Evolutionary conservation across 129 eudicot genomes (phyloP), one percentile per base, ranked within the genome.

Genomic region (Centrapalus pauciflorus): DNA sequence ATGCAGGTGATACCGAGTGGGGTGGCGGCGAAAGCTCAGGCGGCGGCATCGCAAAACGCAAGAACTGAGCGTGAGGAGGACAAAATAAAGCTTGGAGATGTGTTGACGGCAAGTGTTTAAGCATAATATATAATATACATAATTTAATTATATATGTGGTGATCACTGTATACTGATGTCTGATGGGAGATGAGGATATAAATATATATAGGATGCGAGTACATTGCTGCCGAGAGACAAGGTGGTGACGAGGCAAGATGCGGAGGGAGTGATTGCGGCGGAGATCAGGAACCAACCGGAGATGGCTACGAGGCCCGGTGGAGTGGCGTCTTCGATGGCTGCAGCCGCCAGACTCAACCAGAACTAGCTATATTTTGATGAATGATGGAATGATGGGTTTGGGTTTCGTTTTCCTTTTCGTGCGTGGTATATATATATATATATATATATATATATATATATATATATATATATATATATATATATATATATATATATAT

Each of bases 281-380:
- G 95, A 86, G 70, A 49, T 75, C 5, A 75, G 86, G 67, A 87
- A 80, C 61, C 48, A 76, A 20, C 79, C 83, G 14, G 57, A 50
- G 8, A 21, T 58, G 82, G 65, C 66, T 0, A 70, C 87, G 0
- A 19, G 77, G 62, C 84, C 83, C 0, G 90, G 85, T 5, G 95
- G 90, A 4, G 90, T 87, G 46, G 83, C 87, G 0, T 72, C 80
- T n/a, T 65, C 85, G 4, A 65, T 84, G 77, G 78, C 77, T 4
- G 78, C 83, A 0, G 82, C 85, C 0, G 84, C 79, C 1, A 76
- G 72, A 37, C 81, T 78, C 9, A 83, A 83, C 45, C 49, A 64
- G 25, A 61, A 28, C 33, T 52, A 73, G 35, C 55, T 9, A 48
- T n/a, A n/a, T n/a, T n/a, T n/a, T n/a, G n/a, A n/a, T n/a, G n/a